Evolutionary conservation across 352 stramenopile species (phyloP), one percentile per base, ranked within the genome.

Genomic region (Pythium scleroteichum): DNA sequence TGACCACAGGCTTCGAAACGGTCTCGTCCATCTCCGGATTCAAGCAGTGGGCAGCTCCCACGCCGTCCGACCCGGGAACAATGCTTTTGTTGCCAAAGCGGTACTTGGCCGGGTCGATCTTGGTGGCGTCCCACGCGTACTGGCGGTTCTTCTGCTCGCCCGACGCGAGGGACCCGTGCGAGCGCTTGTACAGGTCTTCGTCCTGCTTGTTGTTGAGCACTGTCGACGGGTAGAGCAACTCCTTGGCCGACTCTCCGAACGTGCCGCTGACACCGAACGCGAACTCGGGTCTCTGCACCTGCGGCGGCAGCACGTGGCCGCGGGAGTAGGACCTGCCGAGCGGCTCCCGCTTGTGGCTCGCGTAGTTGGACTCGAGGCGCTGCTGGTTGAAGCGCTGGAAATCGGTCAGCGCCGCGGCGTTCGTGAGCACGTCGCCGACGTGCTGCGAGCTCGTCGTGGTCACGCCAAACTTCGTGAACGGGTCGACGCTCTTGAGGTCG

Each of bases 141-240:
- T 91, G 76, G 19, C 88, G 81, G 56, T 86, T 85, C 60, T 89
- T 91, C 64, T 97, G 91, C 53, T 96, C 84, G 0, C 90, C 90
- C 5, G 90, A 87, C 1, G 78, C 78, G 38, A 90, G 80, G 3
- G 76, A 85, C 2, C 87, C 79, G 51, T 97, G 85, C 26, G 75
- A 94, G 51, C 79, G 68, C 51, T 82, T 88, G 78, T 95, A 97
- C 12, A 80, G 68, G 19, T 78, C 79, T 52, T 88, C 71, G 33
- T 81, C 67, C 33, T 92, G 69, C 44, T 76, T 60, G 42, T 59
- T 88, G 66, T 92, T 92, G 41, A 88, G 39, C 13, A 62, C 64
- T 4, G 68, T 90, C 19, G 66, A 81, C 5, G 78, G 72, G 53
- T 96, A 95, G 3, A 96, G 70, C 53, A 96, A 64, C 53, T 96